These are phyloP conservation scores for Hypoxylon intermedium DNA, from an alignment of 495 filamentous ascomycete genomes.

Conservation along the genomic window DNA sequence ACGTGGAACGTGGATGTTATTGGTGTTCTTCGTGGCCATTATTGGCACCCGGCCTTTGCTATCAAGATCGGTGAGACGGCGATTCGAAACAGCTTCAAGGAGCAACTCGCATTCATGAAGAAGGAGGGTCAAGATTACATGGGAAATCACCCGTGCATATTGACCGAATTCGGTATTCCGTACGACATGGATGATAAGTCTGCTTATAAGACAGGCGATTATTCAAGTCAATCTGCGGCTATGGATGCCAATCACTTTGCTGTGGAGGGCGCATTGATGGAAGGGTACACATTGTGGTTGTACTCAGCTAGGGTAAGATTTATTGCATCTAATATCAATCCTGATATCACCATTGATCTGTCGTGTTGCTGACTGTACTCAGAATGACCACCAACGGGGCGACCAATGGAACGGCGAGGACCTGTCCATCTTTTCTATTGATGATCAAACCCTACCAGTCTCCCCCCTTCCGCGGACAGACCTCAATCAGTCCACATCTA, in stretches of 20 bases:
- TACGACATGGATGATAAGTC: constrained; percentile 98
- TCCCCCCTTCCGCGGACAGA: constrained; percentile 51
- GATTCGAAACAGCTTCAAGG: constrained; percentile 90
- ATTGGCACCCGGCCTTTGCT: constrained; percentile 84
- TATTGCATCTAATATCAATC: not conserved
- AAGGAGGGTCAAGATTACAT: constrained; percentile 90
- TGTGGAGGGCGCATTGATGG: constrained; percentile 77
- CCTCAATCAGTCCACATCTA: constrained; percentile 47
- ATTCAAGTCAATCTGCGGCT: constrained; percentile 87
- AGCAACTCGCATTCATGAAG: constrained; percentile 86
- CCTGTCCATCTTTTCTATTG: constrained; percentile 83
- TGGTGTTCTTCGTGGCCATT: constrained; percentile 86
- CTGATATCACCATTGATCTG: no score
- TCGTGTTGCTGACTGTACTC: constrained; percentile 11
- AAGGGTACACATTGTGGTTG: constrained; percentile 89
- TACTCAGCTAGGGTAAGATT: constrained; percentile 72
- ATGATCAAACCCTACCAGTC: constrained; percentile 75
- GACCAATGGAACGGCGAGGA: constrained; percentile 99
- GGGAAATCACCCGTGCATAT: constrained; percentile 86
- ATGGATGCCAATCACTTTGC: constrained; percentile 98
- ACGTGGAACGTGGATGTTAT: constrained; percentile 97
- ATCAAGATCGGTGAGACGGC: constrained; percentile 93
- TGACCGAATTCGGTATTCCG: constrained; percentile 95
- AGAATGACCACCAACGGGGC: constrained; percentile 89
- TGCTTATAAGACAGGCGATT: constrained; percentile 96